A percentile compares a stretch with the other conserved stretches of the same genome.
Conservation (phyloP, 2,329 filamentous ascomycete species). For the Erysiphe pulchra region DNA sequence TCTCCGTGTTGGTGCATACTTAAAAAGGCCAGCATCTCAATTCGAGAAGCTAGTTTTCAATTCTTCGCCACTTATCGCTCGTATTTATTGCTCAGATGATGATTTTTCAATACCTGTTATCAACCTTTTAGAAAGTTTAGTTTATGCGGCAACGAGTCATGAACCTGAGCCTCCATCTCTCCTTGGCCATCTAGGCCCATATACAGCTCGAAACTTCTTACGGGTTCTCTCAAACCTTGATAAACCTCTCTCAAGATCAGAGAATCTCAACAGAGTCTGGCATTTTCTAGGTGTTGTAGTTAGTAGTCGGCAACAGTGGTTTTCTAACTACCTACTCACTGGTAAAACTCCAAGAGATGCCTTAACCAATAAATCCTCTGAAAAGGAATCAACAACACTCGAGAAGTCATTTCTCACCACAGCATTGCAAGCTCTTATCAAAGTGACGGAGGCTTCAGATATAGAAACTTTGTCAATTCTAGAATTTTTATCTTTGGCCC, state of each 20-base stretch:
- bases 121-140: constrained; percentile 43
- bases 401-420: constrained; percentile 36
- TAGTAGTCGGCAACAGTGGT: constrained; percentile 80
- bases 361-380: constrained; percentile 24
- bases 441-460: constrained; percentile 36
- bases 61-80: constrained; percentile 47
- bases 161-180: constrained; percentile 69
- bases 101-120: constrained; percentile 39
- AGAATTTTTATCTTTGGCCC: constrained; percentile 65
- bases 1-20: constrained; percentile 40
- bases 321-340: constrained; percentile 78
- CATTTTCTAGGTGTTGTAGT: constrained; percentile 66
- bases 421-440: constrained; percentile 44
- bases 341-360: constrained; percentile 62
- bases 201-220: constrained; percentile 64
- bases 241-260: constrained; percentile 39
- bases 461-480: constrained; percentile 48
- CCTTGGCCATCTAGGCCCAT: constrained; percentile 66
- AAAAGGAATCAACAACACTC: constrained; percentile 18
- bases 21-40: constrained; percentile 34
- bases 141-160: constrained; percentile 39
- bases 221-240: constrained; percentile 53
- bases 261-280: constrained; percentile 50
- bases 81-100: constrained; percentile 46
- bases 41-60: constrained; percentile 65